Percentiles rank a stretch among this genome's conserved stretches.
phyloP scores from a whole-genome alignment of 495 filamentous ascomycete genomes.

The Staphylotrichum longicolle region DNA sequence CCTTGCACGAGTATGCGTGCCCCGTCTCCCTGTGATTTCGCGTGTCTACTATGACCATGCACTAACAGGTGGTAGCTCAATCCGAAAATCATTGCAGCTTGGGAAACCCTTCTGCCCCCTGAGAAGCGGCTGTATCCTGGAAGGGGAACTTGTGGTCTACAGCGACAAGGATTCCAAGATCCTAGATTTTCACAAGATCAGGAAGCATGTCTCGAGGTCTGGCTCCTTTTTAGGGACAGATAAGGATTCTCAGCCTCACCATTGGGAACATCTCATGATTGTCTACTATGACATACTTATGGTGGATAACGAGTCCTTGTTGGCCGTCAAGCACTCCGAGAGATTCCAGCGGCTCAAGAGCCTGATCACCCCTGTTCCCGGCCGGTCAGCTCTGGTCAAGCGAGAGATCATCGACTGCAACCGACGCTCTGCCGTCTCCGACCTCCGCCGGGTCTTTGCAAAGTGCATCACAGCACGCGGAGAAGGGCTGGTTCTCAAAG shows the following conservation, averaged over 20 bases:
- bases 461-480: conserved; percentile 60
- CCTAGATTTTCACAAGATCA: conserved; percentile 72
- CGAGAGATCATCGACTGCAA: conserved; percentile 64
- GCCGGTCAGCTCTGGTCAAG: conserved; percentile 59
- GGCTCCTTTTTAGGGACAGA: conserved; percentile 66
- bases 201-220: conserved; percentile 73
- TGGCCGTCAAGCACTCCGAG: conserved; percentile 58
- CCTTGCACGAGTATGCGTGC: conserved; percentile 53
- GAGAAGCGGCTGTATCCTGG: conserved; percentile 65
- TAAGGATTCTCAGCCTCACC: conserved; percentile 68
- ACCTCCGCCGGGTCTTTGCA: conserved; percentile 62
- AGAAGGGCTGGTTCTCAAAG: conserved; percentile 80
- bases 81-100: conserved; percentile 58
- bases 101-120: conserved; percentile 56
- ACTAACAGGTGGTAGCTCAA: conserved; percentile 35
- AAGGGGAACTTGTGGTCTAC: conserved; percentile 80
- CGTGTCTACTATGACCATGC: no score
- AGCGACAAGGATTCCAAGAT: conserved; percentile 60
- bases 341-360: conserved; percentile 59
- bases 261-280: conserved; percentile 77
- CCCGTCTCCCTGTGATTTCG: neutral
- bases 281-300: conserved; percentile 77
- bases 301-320: conserved; percentile 63
- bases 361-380: conserved; percentile 54
- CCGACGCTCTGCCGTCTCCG: conserved; percentile 40